These are phyloP conservation scores for Vanilla planifolia DNA, from an alignment of 106 monocot genomes.

Conservation along the genomic window DNA sequence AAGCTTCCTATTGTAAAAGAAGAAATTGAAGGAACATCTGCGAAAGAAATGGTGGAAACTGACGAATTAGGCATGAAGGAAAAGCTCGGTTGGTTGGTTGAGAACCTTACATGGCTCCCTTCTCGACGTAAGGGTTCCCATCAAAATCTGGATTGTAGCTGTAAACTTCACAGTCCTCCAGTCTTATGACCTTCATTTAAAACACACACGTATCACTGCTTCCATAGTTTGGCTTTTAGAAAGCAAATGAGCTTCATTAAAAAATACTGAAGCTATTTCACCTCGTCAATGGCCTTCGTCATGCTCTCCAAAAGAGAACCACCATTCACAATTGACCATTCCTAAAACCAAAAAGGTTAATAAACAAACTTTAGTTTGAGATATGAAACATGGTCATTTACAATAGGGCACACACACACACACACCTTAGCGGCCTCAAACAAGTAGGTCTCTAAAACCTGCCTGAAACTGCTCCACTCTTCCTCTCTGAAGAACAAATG, in stretches of 20 bases:
- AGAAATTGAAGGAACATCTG: slow-evolving; percentile 96
- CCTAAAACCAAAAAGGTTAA: slow-evolving; percentile 24
- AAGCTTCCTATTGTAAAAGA: slow-evolving; percentile 93
- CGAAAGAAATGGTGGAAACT: slow-evolving; percentile 1
- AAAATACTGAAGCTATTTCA: slow-evolving; percentile 13
- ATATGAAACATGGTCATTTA: not conserved
- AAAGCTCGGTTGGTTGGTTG: not conserved
- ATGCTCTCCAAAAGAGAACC: slow-evolving; percentile 67
- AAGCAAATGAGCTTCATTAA: too few relatives aligned
- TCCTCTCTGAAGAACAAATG: slow-evolving; percentile 91
- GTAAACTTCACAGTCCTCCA: slow-evolving; percentile 80
- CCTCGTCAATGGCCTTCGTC: slow-evolving; percentile 80
- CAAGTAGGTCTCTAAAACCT: slow-evolving; percentile 81
- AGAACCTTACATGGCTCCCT: slow-evolving; percentile 70
- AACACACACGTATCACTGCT: not conserved
- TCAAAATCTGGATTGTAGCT: slow-evolving; percentile 96
- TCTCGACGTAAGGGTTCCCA: slow-evolving; percentile 64
- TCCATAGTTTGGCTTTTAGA: not conserved
- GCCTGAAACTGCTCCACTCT: slow-evolving; percentile 75
- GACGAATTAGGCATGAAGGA: not conserved
- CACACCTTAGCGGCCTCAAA: slow-evolving; percentile 93
- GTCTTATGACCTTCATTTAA: slow-evolving; percentile 61
- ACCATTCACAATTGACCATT: slow-evolving; percentile 59
- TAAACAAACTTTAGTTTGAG: not conserved
- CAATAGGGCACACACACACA: not conserved